A percentile compares a stretch with the other conserved stretches of the same genome.
Evolutionary conservation across 2,329 filamentous ascomycete genomes (phyloP).

Genomic region (Phaeoacremonium minimum): DNA sequence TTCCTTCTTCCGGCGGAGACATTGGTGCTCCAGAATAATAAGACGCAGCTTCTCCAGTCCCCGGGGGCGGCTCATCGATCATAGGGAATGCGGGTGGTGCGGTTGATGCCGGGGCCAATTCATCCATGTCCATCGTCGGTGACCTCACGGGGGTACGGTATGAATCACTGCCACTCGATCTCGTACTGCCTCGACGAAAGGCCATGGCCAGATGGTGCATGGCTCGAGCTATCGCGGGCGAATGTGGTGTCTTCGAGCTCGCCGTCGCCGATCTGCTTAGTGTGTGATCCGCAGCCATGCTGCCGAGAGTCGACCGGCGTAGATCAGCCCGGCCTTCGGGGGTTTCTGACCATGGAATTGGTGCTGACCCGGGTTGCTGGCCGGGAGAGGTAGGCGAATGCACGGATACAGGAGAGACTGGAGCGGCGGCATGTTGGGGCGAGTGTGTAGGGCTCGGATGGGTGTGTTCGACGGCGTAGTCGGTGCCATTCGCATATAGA

Average conservation of each 20-base stretch:
- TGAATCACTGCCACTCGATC: conserved; percentile 10
- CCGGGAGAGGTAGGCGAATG: background rate
- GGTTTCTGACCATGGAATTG: background rate
- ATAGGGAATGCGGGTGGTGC: conserved; percentile 9
- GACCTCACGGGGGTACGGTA: conserved; percentile 3
- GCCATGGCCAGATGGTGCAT: conserved; percentile 8
- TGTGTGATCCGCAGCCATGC: too few species aligned
- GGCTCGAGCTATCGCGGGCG: conserved; percentile 4
- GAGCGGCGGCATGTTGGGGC: too few species aligned
- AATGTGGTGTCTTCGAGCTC: conserved; percentile 3
- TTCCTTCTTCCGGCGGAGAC: conserved; percentile 14
- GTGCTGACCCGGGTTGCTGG: background rate
- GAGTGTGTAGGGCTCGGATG: too few species aligned
- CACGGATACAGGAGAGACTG: background rate
- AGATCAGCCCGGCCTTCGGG: background rate
- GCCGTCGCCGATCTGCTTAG: conserved; percentile 7
- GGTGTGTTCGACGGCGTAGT: too few species aligned
- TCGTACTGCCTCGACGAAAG: conserved; percentile 13
- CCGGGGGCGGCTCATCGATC: conserved; percentile 10
- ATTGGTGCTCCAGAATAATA: conserved; percentile 18
- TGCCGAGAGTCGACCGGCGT: background rate
- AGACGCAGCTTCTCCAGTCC: conserved; percentile 16
- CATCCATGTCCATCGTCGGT: conserved; percentile 6
- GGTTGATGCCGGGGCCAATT: conserved; percentile 7
- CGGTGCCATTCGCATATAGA: too few species aligned